Evolutionary conservation across 2,329 filamentous ascomycete genomes (phyloP), one percentile per base, ranked within the genome.

Genomic region (Emergomyces orientalis): DNA sequence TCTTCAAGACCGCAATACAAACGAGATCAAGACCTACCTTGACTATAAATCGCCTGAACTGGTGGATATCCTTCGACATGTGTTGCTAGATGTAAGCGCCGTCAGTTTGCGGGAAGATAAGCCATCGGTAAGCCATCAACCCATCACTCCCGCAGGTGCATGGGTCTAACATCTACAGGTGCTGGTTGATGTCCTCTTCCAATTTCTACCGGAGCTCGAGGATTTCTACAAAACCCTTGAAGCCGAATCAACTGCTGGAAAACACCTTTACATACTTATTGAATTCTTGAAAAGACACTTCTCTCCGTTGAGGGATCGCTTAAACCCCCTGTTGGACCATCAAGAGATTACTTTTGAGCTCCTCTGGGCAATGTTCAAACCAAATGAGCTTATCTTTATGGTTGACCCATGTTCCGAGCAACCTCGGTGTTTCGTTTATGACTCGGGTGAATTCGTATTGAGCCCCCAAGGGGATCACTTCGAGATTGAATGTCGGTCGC

Each of bases 401-500:
- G 6, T 59, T 25, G 22, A 41, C 14, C 22, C 37, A 27, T 43
- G 34, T 25, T 41, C 56, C 27, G 22, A 37, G 41, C 47, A 51
- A 14, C 47, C 47, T 30, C 56, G 34, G 14, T 39, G 22, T 25
- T 59, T 59, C 34, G 37, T 39, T 14, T 59, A 41, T 59, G 34
- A 59, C 17, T 41, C 27, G 11, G 56, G 56, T 37, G 17, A 59
- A 27, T 8, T 43, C 11, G 22, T 60, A 30, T 32, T 22, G 5
- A 22, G 47, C 47, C n/a, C 52, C 37, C 59, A 63, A 37, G 47
- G 52, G 55, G 62, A 64, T 43, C 65, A 62, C 60, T 62, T 66
- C 51, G 56, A 67, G 43, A 58, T 67, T 39, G 45, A 66, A 57
- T 58, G 41, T 49, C 60, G 63, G n/a, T 67, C 69, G 66, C 63